Evolutionary conservation across 2,329 filamentous ascomycete genomes (phyloP).

Genomic region (Chaetomium globosum): DNA sequence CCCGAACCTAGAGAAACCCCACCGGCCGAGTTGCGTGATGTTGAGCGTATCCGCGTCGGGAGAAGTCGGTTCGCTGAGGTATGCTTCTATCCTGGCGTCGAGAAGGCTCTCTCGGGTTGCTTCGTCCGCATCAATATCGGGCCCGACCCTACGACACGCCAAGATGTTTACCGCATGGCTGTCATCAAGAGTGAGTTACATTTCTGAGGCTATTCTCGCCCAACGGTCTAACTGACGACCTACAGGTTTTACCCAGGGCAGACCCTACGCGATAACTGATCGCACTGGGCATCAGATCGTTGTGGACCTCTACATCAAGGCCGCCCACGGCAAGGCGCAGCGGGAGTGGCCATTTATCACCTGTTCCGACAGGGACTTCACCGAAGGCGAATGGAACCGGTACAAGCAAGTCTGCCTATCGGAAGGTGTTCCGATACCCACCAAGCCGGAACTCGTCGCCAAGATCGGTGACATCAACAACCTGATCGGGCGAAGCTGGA

Average conservation of each 20-base stretch:
- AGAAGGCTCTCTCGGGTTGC: constrained; percentile 77
- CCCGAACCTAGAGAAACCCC: constrained; percentile 66
- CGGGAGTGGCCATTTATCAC: constrained; percentile 88
- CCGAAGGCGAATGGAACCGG: constrained; percentile 80
- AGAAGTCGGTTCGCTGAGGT: constrained; percentile 85
- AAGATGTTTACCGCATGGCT: constrained; percentile 83
- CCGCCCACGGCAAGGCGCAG: constrained; percentile 79
- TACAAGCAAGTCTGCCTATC: constrained; percentile 75
- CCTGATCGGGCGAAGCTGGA: constrained; percentile 79
- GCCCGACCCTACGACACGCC: constrained; percentile 69
- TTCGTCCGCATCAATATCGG: constrained; percentile 85
- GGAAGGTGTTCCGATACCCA: constrained; percentile 73
- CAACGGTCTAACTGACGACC: constrained; percentile 4
- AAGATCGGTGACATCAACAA: constrained; percentile 82
- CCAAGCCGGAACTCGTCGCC: constrained; percentile 65
- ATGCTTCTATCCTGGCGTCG: constrained; percentile 91
- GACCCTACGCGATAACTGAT: constrained; percentile 79
- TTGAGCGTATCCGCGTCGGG: constrained; percentile 81
- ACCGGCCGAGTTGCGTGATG: constrained; percentile 74
- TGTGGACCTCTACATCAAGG: constrained; percentile 81
- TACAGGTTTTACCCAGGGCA: constrained; percentile 73
- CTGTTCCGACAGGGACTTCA: constrained; percentile 82
- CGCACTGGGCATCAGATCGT: constrained; percentile 74
- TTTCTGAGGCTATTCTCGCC: background rate
- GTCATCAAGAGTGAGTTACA: constrained; percentile 73